Percentiles rank a stretch among this genome's conserved stretches.
Conservation (phyloP, 1,139 yeast genomes). For the Zygoascus meyerae region DNA sequence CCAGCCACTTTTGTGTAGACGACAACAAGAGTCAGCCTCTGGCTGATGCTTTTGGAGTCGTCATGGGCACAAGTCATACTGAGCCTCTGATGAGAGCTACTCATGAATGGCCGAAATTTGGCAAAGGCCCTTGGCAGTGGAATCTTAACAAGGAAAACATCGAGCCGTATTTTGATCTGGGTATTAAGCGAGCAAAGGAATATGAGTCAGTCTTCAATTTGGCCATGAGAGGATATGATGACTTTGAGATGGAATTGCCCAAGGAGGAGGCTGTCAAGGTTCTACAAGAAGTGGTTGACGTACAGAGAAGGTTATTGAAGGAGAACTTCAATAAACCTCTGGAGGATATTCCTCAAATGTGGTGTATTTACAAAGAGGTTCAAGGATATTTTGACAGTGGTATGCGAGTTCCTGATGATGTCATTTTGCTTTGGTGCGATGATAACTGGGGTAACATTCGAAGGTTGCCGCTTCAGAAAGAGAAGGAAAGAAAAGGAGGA, state of each 20-base stretch:
- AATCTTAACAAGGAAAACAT: slow-evolving; percentile 14
- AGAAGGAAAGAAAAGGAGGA: slow-evolving; percentile 17
- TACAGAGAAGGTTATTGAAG: slow-evolving; percentile 16
- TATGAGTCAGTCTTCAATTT: slow-evolving; percentile 18
- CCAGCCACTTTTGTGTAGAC: slow-evolving; percentile 19
- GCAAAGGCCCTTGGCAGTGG: slow-evolving; percentile 21
- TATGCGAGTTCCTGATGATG: slow-evolving; percentile 21
- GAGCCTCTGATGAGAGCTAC: slow-evolving; percentile 21
- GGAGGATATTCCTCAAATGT: slow-evolving; percentile 19
- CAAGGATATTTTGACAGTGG: slow-evolving; percentile 20
- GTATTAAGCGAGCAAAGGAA: slow-evolving; percentile 17
- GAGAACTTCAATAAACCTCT: slow-evolving; percentile 12
- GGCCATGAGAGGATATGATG: slow-evolving; percentile 21
- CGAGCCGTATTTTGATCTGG: slow-evolving; percentile 16
- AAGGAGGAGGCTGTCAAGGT: slow-evolving; percentile 18
- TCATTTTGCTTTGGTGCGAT: slow-evolving; percentile 20
- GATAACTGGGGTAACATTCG: slow-evolving; percentile 23
- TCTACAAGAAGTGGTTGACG: slow-evolving; percentile 14
- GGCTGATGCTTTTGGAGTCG: slow-evolving; percentile 21
- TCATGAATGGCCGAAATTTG: slow-evolving; percentile 21
- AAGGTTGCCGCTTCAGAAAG: slow-evolving; percentile 17
- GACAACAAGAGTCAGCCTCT: slow-evolving; percentile 16
- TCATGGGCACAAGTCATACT: slow-evolving; percentile 22
- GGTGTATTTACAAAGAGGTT: slow-evolving; percentile 23
- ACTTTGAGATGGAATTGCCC: slow-evolving; percentile 17